Evolutionary conservation across 2,329 filamentous ascomycete genomes (phyloP).

Genomic region (Trichoderma brevicompactum): DNA sequence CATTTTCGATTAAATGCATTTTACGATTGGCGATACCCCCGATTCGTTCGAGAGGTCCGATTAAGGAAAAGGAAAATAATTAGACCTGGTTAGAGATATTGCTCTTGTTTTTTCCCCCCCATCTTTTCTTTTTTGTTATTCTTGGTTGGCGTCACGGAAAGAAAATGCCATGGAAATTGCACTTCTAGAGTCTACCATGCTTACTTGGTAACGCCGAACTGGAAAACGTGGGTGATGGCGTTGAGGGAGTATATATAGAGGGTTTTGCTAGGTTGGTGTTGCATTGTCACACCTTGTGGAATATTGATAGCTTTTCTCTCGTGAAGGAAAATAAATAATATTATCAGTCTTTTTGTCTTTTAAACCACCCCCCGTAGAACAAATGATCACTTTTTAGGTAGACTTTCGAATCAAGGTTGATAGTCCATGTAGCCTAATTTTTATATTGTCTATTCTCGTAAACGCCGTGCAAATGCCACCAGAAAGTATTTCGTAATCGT

Average conservation of each 20-base stretch:
- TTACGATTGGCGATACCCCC: conserved; percentile 36
- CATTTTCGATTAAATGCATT: conserved; percentile 66
- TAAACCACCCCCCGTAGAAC: not conserved
- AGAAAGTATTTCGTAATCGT: conserved; percentile 39
- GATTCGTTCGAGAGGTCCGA: not conserved
- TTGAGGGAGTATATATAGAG: conserved; percentile 14
- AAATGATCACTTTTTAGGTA: no score
- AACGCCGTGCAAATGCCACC: conserved; percentile 45
- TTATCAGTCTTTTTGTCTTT: not conserved
- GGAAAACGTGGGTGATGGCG: conserved; percentile 8
- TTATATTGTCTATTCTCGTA: conserved; percentile 25
- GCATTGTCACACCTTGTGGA: not conserved
- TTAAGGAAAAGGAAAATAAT: not conserved
- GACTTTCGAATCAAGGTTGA: not conserved
- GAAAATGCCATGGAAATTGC: conserved; percentile 1
- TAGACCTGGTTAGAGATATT: conserved; percentile 1
- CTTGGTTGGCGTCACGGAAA: conserved; percentile 23
- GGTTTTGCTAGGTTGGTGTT: conserved; percentile 5
- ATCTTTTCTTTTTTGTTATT: not conserved
- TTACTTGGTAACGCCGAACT: conserved; percentile 16
- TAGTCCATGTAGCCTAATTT: not conserved
- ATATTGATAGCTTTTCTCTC: not conserved
- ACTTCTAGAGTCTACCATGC: conserved; percentile 1
- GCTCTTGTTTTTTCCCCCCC: not conserved
- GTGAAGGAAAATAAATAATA: not conserved